Conservation (phyloP, 306 rosid genomes). For the Dalbergia oliveri region DNA sequence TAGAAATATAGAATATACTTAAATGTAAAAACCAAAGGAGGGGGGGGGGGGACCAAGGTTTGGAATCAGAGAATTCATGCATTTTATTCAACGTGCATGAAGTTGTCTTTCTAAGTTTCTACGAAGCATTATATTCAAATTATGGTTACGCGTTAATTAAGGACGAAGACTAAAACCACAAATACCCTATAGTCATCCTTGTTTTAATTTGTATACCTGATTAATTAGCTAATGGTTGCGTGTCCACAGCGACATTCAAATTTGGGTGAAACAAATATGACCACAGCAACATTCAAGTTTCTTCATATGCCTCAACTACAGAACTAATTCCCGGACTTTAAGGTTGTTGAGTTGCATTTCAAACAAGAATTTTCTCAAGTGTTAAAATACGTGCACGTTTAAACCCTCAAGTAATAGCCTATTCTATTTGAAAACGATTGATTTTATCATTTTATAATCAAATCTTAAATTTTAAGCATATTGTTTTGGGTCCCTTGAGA, state of each 20-base stretch:
- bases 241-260: background rate
- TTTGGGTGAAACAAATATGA: background rate
- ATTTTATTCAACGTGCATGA: conserved; percentile 3
- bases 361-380: background rate
- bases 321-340: background rate
- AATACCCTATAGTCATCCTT: background rate
- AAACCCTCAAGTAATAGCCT: background rate
- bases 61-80: background rate
- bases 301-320: background rate
- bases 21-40: background rate
- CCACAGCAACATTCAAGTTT: background rate
- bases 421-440: background rate
- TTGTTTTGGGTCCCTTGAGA: background rate
- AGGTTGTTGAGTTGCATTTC: background rate
- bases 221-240: background rate
- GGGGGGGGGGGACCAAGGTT: background rate
- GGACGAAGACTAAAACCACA: background rate
- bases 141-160: background rate
- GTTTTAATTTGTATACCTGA: background rate
- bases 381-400: background rate
- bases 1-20: background rate
- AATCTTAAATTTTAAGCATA: background rate
- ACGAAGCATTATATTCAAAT: background rate
- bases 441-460: background rate
- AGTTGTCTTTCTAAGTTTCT: background rate